Base-by-base conservation (phyloP, 2,329 filamentous ascomycete species). In the Colletotrichum nymphaeae region DNA sequence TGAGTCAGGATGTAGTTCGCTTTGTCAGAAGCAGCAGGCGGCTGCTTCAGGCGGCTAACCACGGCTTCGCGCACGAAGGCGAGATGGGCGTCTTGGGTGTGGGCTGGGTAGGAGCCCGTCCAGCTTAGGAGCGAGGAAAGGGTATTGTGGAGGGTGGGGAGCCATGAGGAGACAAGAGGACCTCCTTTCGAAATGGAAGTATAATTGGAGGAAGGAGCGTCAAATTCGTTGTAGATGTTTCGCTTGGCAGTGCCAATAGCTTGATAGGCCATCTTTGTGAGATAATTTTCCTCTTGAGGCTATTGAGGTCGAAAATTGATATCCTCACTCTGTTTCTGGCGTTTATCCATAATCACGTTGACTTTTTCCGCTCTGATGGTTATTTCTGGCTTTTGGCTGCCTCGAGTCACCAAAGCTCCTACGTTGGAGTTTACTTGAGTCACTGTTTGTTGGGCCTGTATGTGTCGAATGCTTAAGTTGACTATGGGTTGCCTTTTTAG, bases 61-160 rank as follows among this genome's bases (percentile, higher is more conserved):
- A 72, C 64, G 2, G 42, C 59, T 14, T 69, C 65, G 14, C 65
- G 65, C n/a, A 69, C 52, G 35, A 69, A 72, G 16, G 65, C 37
- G 24, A 64, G 59, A 35, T 72, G 66, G 9, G 53, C 42, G n/a
- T 69, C 65, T 42, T 64, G 66, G 3, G 49, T 53, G n/a, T 64
- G n/a, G 5, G 22, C 49, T 11, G 64, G 42, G 59, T 72, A 72
- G 37, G 53, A 53, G 24, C 65, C 66, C 30, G 65, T 64, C 59
- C 65, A 69, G 52, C 30, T n/a, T 28, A 72, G 30, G 24, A 72
- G 53, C 6, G 58, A 64, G n/a, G 28, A 69, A 19, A 69, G 42
- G n/a, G 3, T 64, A 28, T 26, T 69, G 5, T 59, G 12, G 4
- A 64, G 12, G 37, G 53, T 59, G 2, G 65, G 58, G 24, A 59